These are phyloP conservation scores for Athelia psychrophila DNA, from an alignment of 1,284 basidiomycete species.

Conservation along the genomic window DNA sequence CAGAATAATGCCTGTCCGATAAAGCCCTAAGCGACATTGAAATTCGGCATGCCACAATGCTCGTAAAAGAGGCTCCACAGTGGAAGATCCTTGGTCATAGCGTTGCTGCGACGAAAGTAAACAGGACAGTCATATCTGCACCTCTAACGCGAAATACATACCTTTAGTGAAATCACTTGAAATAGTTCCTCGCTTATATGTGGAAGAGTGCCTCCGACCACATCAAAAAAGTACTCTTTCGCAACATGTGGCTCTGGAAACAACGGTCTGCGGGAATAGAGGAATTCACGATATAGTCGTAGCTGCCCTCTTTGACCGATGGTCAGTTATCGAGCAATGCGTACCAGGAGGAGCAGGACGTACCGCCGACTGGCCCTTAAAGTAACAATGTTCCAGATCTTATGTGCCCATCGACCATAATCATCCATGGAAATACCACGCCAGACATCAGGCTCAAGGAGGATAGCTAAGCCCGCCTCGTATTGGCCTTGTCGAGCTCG, in stretches of 20 bases:
- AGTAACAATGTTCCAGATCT: slow-evolving; percentile 73
- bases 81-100: slow-evolving; percentile 55
- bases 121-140: slow-evolving; percentile 1
- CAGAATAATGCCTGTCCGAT: slow-evolving; percentile 64
- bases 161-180: slow-evolving; percentile 61
- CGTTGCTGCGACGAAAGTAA: slow-evolving; percentile 29
- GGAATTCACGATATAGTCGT: slow-evolving; percentile 58
- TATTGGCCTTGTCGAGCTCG: slow-evolving; percentile 67
- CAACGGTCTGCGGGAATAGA: slow-evolving; percentile 56
- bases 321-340: background rate
- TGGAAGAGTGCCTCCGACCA: slow-evolving; percentile 31
- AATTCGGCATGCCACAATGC: slow-evolving; percentile 80
- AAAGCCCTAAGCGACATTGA: slow-evolving; percentile 60
- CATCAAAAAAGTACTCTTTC: slow-evolving; percentile 50
- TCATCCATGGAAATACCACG: slow-evolving; percentile 58
- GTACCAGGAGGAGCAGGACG: slow-evolving; percentile 12
- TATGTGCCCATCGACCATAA: slow-evolving; percentile 65
- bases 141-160: slow-evolving; percentile 26
- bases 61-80: slow-evolving; percentile 63
- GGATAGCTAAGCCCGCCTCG: slow-evolving; percentile 53
- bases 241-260: slow-evolving; percentile 40
- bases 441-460: slow-evolving; percentile 72
- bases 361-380: slow-evolving; percentile 68
- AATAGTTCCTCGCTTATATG: slow-evolving; percentile 59
- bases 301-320: slow-evolving; percentile 47